Evolutionary conservation across 2,329 filamentous ascomycete genomes (phyloP), one percentile per base, ranked within the genome.

Genomic region (Beauveria australis): DNA sequence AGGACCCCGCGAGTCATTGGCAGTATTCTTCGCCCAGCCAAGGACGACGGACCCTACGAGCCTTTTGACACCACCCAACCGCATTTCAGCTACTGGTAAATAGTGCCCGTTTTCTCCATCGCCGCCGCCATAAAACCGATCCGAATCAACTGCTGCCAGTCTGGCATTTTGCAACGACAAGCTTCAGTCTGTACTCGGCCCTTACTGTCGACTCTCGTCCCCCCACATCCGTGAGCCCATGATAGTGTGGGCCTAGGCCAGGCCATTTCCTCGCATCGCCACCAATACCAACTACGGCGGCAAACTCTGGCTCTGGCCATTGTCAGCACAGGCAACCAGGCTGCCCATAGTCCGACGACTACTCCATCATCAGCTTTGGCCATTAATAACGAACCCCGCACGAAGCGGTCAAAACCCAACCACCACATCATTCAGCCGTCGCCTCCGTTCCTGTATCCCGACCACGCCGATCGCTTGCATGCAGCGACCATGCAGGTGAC

Each of bases 401-500:
- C 26, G n/a, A 33, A 49, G 19, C 30, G 16, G 18, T 40, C 30
- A 37, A 40, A 26, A 16, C 41, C 10, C 43, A 18, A 26, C 44
- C 44, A 12, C 26, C 24, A 24, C 37, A 51, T 33, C 37, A 10
- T 22, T 30, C 22, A 12, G 33, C 30, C 30, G 33, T 37, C 14
- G 22, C 46, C 33, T 9, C 3, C 57, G 26, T 47, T 43, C 41
- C 28, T 37, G 19, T 37, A 22, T 47, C 47, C 48, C 57, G 57
- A 47, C 40, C 26, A 43, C 28, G 48, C 41, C 48, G 57, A 59
- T 53, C 48, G 58, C 43, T 33, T 33, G 58, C 51, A 60, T 60
- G 58, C 58, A 22, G 49, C 58, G 41, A 54, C 6, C 51, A 60
- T 60, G 58, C 51, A 53, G 51, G 43, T 30, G 28, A 43, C 49